Conservation (phyloP, 2,329 filamentous ascomycete species). For the Aureobasidium sp. region DNA sequence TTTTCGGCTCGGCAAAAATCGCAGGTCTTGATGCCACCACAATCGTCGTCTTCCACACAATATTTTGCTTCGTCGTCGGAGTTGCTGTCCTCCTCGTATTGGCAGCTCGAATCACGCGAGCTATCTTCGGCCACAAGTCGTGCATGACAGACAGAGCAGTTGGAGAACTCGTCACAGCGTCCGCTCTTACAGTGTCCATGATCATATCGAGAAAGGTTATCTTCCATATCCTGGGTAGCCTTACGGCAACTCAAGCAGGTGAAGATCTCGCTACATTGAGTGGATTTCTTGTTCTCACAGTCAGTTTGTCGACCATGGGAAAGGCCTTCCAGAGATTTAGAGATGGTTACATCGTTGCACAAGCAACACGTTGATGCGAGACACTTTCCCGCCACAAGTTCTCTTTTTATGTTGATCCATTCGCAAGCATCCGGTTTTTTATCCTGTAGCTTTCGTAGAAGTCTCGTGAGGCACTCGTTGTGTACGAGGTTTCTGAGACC, state of each 20-base stretch:
- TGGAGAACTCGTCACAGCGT: neutral
- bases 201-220: neutral
- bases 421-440: neutral
- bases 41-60: neutral
- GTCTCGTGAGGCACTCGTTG: neutral
- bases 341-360: neutral
- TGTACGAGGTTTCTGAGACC: neutral
- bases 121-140: neutral
- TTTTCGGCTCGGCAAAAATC: neutral
- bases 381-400: neutral
- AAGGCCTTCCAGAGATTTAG: neutral
- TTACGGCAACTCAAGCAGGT: neutral
- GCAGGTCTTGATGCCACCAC: neutral
- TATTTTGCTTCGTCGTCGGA: neutral
- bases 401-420: neutral
- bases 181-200: neutral
- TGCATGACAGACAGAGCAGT: neutral
- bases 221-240: neutral
- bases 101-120: neutral
- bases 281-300: neutral
- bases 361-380: neutral
- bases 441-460: neutral
- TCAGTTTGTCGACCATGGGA: neutral
- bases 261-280: neutral
- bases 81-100: neutral